These are phyloP conservation scores for Hysterangium stoloniferum DNA, from an alignment of 768 basidiomycete species.

Conservation along the genomic window DNA sequence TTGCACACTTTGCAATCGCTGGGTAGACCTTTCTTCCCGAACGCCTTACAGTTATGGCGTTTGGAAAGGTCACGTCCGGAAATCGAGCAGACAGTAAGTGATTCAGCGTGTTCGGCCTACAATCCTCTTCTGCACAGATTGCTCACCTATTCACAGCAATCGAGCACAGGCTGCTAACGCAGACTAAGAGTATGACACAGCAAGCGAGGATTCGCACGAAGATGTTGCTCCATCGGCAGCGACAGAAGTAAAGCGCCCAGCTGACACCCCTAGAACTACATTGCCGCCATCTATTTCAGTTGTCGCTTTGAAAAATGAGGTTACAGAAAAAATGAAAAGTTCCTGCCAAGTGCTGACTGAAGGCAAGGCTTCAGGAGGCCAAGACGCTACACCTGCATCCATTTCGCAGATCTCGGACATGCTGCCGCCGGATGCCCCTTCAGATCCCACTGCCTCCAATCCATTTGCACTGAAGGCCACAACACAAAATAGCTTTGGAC, in stretches of 20 bases:
- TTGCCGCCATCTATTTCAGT: too few relatives aligned
- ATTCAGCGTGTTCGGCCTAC: too few relatives aligned
- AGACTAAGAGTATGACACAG: slow-evolving; percentile 2
- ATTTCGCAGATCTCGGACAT: not conserved
- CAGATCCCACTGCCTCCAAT: not conserved
- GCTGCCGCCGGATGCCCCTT: not conserved
- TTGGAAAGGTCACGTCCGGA: slow-evolving; percentile 10
- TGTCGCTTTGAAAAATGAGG: too few relatives aligned
- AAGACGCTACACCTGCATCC: not conserved
- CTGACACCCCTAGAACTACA: not conserved
- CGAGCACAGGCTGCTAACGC: not conserved
- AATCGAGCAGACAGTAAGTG: slow-evolving; percentile 7
- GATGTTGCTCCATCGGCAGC: not conserved
- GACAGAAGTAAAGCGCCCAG: not conserved
- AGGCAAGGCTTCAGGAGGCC: not conserved
- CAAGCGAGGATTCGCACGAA: not conserved
- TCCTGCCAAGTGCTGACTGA: too few relatives aligned
- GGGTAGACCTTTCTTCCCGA: slow-evolving; percentile 5
- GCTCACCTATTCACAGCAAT: not conserved
- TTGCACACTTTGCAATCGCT: slow-evolving; percentile 3
- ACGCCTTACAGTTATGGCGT: slow-evolving; percentile 10
- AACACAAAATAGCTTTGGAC: slow-evolving; percentile 1
- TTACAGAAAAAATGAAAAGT: too few relatives aligned
- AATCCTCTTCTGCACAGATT: not conserved
- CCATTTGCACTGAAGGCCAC: slow-evolving; percentile 2